Evolutionary conservation across 1,284 basidiomycete genomes (phyloP), one percentile per base, ranked within the genome.

Genomic region (Marasmius sp.): DNA sequence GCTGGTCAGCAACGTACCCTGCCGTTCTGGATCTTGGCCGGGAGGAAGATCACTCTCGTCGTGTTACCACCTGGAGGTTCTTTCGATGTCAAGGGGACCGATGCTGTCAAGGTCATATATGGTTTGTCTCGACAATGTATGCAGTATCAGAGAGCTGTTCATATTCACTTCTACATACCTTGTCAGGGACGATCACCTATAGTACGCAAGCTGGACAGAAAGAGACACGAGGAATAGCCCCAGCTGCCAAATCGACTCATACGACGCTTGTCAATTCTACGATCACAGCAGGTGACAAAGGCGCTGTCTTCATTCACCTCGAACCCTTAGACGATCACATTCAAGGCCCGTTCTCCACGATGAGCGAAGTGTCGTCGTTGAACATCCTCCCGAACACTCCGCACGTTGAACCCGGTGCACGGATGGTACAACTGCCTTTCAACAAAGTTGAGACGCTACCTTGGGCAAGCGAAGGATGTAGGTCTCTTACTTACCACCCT

Each of bases 31-130:
- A 65, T 63, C 22, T 63, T 74, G 14, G 68, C 67, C 5, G 67
- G 67, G n/a, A 61, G 62, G 36, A 68, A 60, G 48, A 45, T 72
- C 20, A 59, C 68, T 4, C 58, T 74, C 6, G 68, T 69, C 3
- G 66, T 74, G 27, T 62, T 72, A 38, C 69, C 67, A 1, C 69
- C 69, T 6, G 16, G 9, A 8, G 50, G 33, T 9, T 20, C 10
- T 5, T 57, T 56, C 16, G 4, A 18, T 9, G 39, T 48, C 33
- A 8, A 27, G 10, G n/a, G 18, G 56, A 57, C 48, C 5, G 58
- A 59, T 20, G 66, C 54, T 37, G 61, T 70, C 7, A 74, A 73
- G 58, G 67, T 75, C 18, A 67, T 75, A 14, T 59, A 65, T 49
- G 73, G 37, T 57, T 45, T 43, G 16, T 39, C 14, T 37, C 27